Conservation (phyloP, 1,284 basidiomycete genomes). For the Fereydounia khargensis region DNA sequence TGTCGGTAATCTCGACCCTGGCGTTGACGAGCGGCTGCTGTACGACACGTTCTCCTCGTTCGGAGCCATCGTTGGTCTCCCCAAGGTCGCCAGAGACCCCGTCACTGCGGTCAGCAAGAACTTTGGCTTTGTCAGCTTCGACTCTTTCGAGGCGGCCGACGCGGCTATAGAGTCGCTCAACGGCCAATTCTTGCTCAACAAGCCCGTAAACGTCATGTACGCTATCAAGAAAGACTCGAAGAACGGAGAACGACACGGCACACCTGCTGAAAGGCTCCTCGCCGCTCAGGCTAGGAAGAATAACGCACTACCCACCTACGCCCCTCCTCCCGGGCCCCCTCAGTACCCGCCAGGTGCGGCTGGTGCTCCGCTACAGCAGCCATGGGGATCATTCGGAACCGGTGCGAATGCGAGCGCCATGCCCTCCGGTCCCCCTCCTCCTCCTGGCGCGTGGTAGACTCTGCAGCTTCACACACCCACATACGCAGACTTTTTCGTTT, state of each 20-base stretch:
- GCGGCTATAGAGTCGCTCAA: constrained; percentile 96
- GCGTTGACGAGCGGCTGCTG: constrained; percentile 85
- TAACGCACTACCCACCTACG: constrained; percentile 73
- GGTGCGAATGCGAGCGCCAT: too few species aligned
- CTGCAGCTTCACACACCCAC: too few species aligned
- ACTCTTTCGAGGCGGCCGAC: constrained; percentile 94
- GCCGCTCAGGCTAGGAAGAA: constrained; percentile 94
- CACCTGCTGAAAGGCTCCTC: constrained; percentile 86
- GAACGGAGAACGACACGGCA: constrained; percentile 92
- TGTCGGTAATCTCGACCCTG: constrained; percentile 89
- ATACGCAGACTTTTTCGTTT: too few species aligned
- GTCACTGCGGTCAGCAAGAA: constrained; percentile 82
- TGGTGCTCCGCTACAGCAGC: too few species aligned
- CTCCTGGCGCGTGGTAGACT: too few species aligned
- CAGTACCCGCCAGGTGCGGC: too few species aligned
- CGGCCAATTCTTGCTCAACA: constrained; percentile 95
- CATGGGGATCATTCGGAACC: too few species aligned
- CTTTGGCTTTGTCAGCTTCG: constrained; percentile 94
- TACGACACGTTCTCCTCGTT: constrained; percentile 95
- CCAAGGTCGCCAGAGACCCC: constrained; percentile 90
- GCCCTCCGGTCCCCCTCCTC: too few species aligned
- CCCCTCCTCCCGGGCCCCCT: too few species aligned
- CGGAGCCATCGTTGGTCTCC: constrained; percentile 86
- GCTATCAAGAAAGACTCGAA: constrained; percentile 99
- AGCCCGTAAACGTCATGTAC: constrained; percentile 91